Percentiles rank a stretch among this genome's conserved stretches.
Evolutionary conservation across 208 protist species (phyloP).

Genomic region (Leishmania amazonensis): DNA sequence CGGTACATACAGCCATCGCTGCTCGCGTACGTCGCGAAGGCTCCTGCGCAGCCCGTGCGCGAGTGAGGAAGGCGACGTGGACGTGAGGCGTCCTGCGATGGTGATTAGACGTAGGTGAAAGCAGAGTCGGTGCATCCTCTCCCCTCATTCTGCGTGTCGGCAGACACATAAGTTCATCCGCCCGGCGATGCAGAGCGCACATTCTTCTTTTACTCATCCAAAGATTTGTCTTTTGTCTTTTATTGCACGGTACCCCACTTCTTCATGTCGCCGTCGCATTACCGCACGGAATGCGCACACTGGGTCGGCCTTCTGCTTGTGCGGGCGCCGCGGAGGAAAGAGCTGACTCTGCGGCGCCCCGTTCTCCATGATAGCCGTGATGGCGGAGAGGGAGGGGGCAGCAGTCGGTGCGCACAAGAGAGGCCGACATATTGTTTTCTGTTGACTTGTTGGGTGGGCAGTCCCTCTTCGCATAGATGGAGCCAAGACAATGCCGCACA

Average conservation of each 20-base stretch:
- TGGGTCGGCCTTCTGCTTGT: background rate
- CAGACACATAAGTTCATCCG: background rate
- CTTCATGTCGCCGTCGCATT: background rate
- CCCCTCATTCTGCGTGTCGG: background rate
- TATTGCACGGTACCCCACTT: background rate
- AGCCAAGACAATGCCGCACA: background rate
- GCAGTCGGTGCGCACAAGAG: background rate
- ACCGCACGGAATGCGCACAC: no score
- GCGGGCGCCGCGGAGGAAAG: background rate
- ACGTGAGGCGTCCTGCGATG: background rate
- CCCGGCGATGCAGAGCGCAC: background rate
- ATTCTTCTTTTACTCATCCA: background rate
- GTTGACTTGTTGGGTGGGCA: background rate
- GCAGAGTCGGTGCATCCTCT: background rate
- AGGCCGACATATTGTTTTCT: background rate
- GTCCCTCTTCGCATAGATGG: background rate
- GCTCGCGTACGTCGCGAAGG: slow-evolving; percentile 37
- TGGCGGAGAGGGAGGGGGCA: background rate
- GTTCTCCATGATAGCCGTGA: background rate
- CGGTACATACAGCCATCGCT: slow-evolving; percentile 74
- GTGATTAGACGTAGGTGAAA: background rate
- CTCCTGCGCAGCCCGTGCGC: no score
- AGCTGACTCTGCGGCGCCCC: background rate
- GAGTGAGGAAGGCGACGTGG: no score
- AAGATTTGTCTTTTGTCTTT: background rate